phyloP scores from a whole-genome alignment of 345 rosid species.

The Camelina neglecta region DNA sequence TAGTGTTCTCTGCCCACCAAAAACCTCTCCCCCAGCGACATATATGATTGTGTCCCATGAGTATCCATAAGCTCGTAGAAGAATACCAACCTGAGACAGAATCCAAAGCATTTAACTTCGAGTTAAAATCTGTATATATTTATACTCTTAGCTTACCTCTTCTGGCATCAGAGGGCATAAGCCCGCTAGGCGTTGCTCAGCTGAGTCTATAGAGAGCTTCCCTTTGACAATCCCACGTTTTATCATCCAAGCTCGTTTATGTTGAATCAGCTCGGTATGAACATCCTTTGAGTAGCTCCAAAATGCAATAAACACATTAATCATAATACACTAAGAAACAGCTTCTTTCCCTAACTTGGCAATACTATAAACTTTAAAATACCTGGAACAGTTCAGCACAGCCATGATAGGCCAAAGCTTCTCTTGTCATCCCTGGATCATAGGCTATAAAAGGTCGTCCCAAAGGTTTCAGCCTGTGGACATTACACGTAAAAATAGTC shows the following conservation, averaged over 20 bases:
- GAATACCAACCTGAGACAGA: slow-evolving; percentile 79
- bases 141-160: slow-evolving; percentile 59
- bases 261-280: slow-evolving; percentile 94
- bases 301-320: slow-evolving; percentile 42
- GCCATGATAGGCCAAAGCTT: slow-evolving; percentile 93
- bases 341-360: background rate
- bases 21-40: slow-evolving; percentile 93
- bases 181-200: slow-evolving; percentile 66
- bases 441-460: slow-evolving; percentile 91
- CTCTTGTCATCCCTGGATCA: slow-evolving; percentile 97
- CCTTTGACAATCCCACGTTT: slow-evolving; percentile 87
- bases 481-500: background rate
- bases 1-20: slow-evolving; percentile 91
- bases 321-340: background rate
- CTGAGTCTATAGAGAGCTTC: slow-evolving; percentile 69
- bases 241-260: slow-evolving; percentile 89
- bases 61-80: slow-evolving; percentile 94
- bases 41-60: slow-evolving; percentile 86
- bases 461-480: slow-evolving; percentile 69
- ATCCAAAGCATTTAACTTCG: background rate
- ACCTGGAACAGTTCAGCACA: slow-evolving; percentile 99
- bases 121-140: background rate
- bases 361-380: slow-evolving; percentile 39
- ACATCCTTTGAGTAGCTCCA: slow-evolving; percentile 90
- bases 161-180: slow-evolving; percentile 93